Evolutionary conservation across 805 yeast genomes (phyloP), one percentile per base, ranked within the genome.

Genomic region (Yarrowia bubula): DNA sequence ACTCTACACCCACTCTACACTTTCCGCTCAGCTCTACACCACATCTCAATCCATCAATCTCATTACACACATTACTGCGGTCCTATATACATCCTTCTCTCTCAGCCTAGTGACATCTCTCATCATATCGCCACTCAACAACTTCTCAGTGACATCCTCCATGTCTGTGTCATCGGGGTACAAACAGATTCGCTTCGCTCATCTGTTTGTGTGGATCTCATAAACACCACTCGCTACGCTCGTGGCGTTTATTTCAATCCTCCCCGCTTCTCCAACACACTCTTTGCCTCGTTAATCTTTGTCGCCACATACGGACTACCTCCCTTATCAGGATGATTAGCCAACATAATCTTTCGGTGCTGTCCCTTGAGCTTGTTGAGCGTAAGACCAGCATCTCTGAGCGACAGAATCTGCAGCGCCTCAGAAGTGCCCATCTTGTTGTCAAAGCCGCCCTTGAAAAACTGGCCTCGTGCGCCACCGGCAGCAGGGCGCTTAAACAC

Each of bases 321-420:
- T 3, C 96, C 96, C 70, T 88, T 85, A 75, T 90, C 97, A 0
- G 97, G 96, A 73, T 90, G 97, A 74, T 90, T 90, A 11, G 84
- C 78, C 76, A 90, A 78, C 96, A 90, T 91, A 73, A 88, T 81
- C 67, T 78, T 78, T 71, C 96, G 81, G 73, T 91, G 96, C 66
- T 86, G 84, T 67, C 83, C 86, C 75, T 87, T 87, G 69, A 93
- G 71, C 65, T 77, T 78, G 42, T 74, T 64, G 66, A 72, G 69
- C 6, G 78, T 75, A 38, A 79, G 70, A 8, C 77, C 71, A 41
- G 76, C 70, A 63, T 78, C 81, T 32, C 78, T 69, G 71, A 92
- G 79, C 71, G 88, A 89, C 70, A 93, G 82, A 35, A 93, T 89
- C 73, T 85, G 92, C 67, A 92, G 80, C 3, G 98, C 98, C 74